Evolutionary conservation across 1,284 basidiomycete genomes (phyloP), one percentile per base, ranked within the genome.

Genomic region (Apiotrichum domesticum): DNA sequence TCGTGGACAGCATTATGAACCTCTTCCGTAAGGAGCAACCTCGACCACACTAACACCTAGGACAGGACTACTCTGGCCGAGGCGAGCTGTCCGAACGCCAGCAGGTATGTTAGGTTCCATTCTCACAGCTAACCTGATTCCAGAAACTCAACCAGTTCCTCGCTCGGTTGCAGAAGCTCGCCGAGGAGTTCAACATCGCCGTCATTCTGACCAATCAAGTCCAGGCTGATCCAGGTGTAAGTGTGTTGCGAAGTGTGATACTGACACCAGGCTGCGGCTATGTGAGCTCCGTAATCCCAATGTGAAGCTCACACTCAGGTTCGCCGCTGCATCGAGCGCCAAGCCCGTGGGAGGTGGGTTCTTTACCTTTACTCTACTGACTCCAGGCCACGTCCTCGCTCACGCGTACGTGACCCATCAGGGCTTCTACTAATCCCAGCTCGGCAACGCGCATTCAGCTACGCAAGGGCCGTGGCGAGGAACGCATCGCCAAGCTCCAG

Each of bases 401-500:
- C 75, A 77, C 56, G 75, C 75, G 74, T 77, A 44, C 62, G 69
- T 56, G 3, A 21, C 21, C 21, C 21, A 21, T 21, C 21, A 21
- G 21, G 21, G 21, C 21, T 21, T 21, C 21, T 21, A 21, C 21
- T 21, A 21, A 21, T 21, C 21, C 4, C 52, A 71, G 69, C 14
- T 72, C 70, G 35, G 71, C 73, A 0, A 72, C 71, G 13, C 72
- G 72, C 15, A 71, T 75, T 43, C 63, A 69, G 58, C 66, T 75
- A 14, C 65, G 73, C 49, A 77, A 77, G 88, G 90, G 92, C 62
- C 85, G 91, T 46, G 92, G 89, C 4, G 92, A 95, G 71, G 92
- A 96, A 77, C 87, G 92, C 56, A 90, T 95, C 35, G 91, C 91
- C n/a, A 96, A 95, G 72, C 81, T 96, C 3, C 88, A 92, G 43